phyloP scores from a whole-genome alignment of 1,284 basidiomycete species.

The Puccinia horiana region DNA sequence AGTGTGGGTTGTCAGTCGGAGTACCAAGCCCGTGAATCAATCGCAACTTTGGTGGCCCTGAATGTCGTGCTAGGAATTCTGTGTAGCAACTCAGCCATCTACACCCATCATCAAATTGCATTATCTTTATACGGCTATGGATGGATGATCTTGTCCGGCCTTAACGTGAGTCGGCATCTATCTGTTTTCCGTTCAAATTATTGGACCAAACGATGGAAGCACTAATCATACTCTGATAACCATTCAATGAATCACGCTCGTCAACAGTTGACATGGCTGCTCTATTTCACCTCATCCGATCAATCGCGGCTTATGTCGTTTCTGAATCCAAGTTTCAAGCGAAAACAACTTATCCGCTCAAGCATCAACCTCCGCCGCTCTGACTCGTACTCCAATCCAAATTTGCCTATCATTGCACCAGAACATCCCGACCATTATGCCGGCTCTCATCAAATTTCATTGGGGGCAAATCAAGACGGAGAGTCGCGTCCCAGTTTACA shows the following conservation, averaged over 20 bases:
- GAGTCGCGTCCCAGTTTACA: background rate
- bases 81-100: conserved; percentile 26
- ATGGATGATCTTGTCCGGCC: conserved; percentile 30
- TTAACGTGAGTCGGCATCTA: conserved; percentile 28
- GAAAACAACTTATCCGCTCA: conserved; percentile 35
- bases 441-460: conserved; percentile 9
- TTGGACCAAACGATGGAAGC: background rate
- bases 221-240: background rate
- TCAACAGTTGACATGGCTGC: conserved; percentile 15
- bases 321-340: conserved; percentile 31
- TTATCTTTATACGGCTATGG: conserved; percentile 25
- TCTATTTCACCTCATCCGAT: conserved; percentile 33
- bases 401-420: conserved; percentile 15
- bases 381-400: background rate
- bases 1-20: conserved; percentile 31
- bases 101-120: conserved; percentile 13
- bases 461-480: background rate
- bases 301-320: conserved; percentile 15
- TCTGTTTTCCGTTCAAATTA: background rate
- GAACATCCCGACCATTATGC: conserved; percentile 1
- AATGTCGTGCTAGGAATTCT: conserved; percentile 39
- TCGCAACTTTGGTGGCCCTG: conserved; percentile 28
- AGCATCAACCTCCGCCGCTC: conserved; percentile 43
- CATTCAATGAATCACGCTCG: background rate
- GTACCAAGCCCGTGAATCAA: background rate